These are phyloP conservation scores for Sarocladium brachiariae DNA, from an alignment of 2,329 filamentous ascomycete species.

Conservation along the genomic window DNA sequence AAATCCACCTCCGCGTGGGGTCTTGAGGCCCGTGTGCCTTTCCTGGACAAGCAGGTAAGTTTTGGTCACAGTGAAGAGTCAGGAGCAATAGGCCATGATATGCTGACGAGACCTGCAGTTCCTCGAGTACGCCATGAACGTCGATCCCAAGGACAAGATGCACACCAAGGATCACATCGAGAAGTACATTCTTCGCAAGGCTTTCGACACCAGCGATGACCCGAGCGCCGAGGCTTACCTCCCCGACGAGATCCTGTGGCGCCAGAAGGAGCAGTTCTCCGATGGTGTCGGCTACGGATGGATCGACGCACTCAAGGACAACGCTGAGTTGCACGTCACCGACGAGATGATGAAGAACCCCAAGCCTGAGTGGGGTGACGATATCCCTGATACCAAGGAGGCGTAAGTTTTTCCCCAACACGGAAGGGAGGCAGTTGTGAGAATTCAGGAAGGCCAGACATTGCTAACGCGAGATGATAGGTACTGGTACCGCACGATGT, in stretches of 20 bases:
- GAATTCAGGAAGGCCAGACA: not conserved
- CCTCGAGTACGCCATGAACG: constrained; percentile 85
- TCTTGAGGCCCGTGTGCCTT: constrained; percentile 93
- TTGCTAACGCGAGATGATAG: constrained; percentile 32
- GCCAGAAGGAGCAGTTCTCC: constrained; percentile 99
- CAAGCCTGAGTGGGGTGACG: constrained; percentile 89
- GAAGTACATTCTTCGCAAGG: constrained; percentile 97
- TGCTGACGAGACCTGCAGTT: constrained; percentile 45
- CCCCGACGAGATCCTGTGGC: constrained; percentile 92
- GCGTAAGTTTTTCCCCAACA: constrained; percentile 50
- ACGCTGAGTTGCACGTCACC: constrained; percentile 79
- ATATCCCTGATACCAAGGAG: constrained; percentile 95
- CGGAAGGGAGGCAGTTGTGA: not conserved
- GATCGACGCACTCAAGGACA: constrained; percentile 97
- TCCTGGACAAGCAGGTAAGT: constrained; percentile 81
- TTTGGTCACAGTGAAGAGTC: not conserved
- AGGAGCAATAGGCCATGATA: not conserved
- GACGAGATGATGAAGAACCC: constrained; percentile 99
- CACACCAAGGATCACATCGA: constrained; percentile 85
- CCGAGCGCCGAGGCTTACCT: constrained; percentile 77
- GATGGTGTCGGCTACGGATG: constrained; percentile 98
- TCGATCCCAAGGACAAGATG: constrained; percentile 93
- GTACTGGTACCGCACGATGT: constrained; percentile 98
- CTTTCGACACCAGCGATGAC: constrained; percentile 89
- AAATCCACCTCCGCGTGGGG: constrained; percentile 99